Base-by-base conservation (phyloP, 2,329 filamentous ascomycete genomes). In the Cryphonectria nitschkei region DNA sequence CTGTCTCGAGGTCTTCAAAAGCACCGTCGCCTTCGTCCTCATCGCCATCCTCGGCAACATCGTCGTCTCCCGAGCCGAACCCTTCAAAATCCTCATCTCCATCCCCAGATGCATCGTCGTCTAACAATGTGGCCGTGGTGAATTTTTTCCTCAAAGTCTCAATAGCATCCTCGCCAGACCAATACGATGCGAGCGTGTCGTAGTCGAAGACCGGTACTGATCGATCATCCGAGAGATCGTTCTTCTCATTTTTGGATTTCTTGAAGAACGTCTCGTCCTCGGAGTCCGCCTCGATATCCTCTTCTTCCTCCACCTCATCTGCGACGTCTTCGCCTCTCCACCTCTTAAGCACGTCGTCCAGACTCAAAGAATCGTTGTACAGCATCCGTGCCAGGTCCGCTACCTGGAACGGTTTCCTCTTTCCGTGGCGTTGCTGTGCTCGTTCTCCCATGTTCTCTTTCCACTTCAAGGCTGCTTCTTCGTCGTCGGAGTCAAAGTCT, bases 311-410 rank as follows among this genome's bases (percentile, higher is more conserved):
- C 6, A 87, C 84, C 0, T 82, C 82, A 0, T 85, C 84, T 3
- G 83, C 83, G 0, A 84, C 82, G 3, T 85, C 83, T 56, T 92
- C 88, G 1, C 94, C 94, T 71, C 88, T 88, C 96, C 96, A 99
- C 78, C 88, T 90, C 75, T 88, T 87, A 54, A 97, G 83, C 1
- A 95, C 93, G 70, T 97, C 90, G 3, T 85, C 85, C 0, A 95
- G 90, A 0, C 91, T 89, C 39, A 99, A 81, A 14, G 90, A 89
- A 54, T 93, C 88, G 76, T 98, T 93, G 80, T 99, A 99, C 83
- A 99, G 92, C 80, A 97, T 87, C 74, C 93, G 90, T 0, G 94
- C 93, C 41, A 99, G 87, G 77, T 98, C 95, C 19, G 89, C 87
- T 11, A 94, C 91, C 68, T 94, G 90, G 77, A 93, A 97, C 22